Evolutionary conservation across 331 rosid genomes (phyloP), one percentile per base, ranked within the genome.

Genomic region (Dryas integrifolia): DNA sequence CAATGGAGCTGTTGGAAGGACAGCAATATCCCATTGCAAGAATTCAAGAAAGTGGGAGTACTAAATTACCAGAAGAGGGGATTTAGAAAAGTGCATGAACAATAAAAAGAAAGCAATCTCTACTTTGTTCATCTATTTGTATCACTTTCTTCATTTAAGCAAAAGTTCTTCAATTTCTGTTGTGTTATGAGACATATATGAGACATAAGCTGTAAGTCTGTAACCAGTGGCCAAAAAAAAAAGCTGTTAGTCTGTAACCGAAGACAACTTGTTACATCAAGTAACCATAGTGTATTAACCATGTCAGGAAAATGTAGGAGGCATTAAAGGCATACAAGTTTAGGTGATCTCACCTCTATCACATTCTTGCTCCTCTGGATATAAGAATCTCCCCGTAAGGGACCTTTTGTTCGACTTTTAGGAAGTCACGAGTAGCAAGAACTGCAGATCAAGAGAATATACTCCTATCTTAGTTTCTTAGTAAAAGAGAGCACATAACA

Each of bases 371-470:
- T 73, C 97, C 97, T 88, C 76, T 85, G 1, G 87, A 81, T 43
- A 94, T 82, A 53, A 86, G 82, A 70, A 91, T 86, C 67, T 88
- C 92, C 41, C 86, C 91, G 38, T 73, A 94, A 7, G 96, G 52
- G 13, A 39, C 74, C 56, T 56, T 48, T 62, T 94, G 98, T 55
- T 89, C 76, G 7, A 94, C 96, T 83, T 67, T 79, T 24, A 91
- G 51, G 49, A 69, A 75, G 64, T 77, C 86, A 1, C 88, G 84
- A 72, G 91, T 80, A 58, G 90, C 91, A 67, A 91, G 88, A 75
- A 94, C 95, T 89, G 65, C 64, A 70, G 18, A 74, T 41, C 11
- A 62, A 35, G 24, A 69, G 45, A 46, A 73, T n/a, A 38, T 12
- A 6, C 10, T 8, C 26, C 50, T 30, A 9, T 40, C 21, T 47